Evolutionary conservation across 768 basidiomycete species (phyloP).

Genomic region (Hydnum rufescens): DNA sequence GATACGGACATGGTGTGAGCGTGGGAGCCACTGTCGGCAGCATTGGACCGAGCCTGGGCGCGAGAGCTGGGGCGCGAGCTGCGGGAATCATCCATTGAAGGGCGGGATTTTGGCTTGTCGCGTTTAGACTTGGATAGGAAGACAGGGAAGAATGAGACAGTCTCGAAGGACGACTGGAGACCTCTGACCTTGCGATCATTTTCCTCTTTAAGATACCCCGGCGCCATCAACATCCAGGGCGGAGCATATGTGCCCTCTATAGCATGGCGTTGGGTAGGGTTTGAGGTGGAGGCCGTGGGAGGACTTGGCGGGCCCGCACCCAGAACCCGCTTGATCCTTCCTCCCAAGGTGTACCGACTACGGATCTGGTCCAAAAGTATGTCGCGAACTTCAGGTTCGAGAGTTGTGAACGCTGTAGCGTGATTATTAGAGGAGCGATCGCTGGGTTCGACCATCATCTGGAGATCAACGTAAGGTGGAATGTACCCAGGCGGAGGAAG

Average conservation of each 20-base stretch:
- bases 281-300: neutral
- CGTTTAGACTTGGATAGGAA: neutral
- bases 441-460: neutral
- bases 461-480: neutral
- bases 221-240: constrained; percentile 47
- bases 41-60: neutral
- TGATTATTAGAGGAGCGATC: neutral
- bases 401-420: constrained; percentile 5
- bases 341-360: constrained; percentile 3
- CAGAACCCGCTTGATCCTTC: constrained; percentile 8
- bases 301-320: neutral
- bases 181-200: constrained; percentile 38
- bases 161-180: constrained; percentile 56
- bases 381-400: constrained; percentile 7
- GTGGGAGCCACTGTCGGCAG: neutral
- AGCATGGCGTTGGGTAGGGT: constrained; percentile 2
- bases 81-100: neutral
- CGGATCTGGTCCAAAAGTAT: constrained; percentile 7
- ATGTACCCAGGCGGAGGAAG: constrained; percentile 1
- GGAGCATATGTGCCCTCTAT: constrained; percentile 19
- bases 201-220: constrained; percentile 45
- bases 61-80: neutral
- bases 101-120: neutral
- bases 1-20: neutral
- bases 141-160: constrained; percentile 49